Base-by-base conservation (phyloP, 148 eudicot species). In the Fagopyrum esculentum region DNA sequence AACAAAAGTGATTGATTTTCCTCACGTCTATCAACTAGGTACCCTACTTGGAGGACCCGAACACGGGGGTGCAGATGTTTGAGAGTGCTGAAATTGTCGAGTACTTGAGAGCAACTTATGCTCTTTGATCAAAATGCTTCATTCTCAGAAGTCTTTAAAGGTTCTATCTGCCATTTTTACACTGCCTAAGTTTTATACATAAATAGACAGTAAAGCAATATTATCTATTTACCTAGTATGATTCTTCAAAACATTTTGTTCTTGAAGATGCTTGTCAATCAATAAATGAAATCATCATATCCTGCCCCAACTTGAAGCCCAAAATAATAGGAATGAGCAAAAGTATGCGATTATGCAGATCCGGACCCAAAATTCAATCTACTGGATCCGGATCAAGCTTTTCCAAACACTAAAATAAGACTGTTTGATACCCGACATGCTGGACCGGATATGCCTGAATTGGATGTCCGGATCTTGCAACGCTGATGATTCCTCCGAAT, bases 51-150 rank as follows among this genome's bases (percentile, higher is more conserved):
- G 99, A 95, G 84, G 99, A 95, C 84, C 97, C 97, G 60, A 95
- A 95, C 77, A 90, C 97, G 2, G 99, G 99, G 49, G 88, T 95
- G 75, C 82, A 92, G 77, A 92, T 92, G 97, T 95, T 92, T 75
- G 97, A 92, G 78, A 95, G 99, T 78, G 98, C 98, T 44, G 97
- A 92, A 66, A 95, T 95, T 30, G 84, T 95, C n/a, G 97, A 95
- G 29, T 95, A 92, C 73, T 76, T 92, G 55, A 83, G 78, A 86
- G 92, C 96, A 76, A 92, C 99, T 55, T 95, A 95, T 63, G 90
- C 90, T 76, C 81, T 86, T 68, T 91, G 75, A 86, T 64, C 63
- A 48, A 6, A 46, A 8, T 46, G 74, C 12, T 8, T 45, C 48
- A 35, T 16, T 16, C 6, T 55, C 59, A 61, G 4, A 5, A 3